Percentiles rank a stretch among this genome's conserved stretches.
These are phyloP conservation scores for Crithidia acanthocephali DNA, from an alignment of 208 protist genomes.

Conservation along the genomic window DNA sequence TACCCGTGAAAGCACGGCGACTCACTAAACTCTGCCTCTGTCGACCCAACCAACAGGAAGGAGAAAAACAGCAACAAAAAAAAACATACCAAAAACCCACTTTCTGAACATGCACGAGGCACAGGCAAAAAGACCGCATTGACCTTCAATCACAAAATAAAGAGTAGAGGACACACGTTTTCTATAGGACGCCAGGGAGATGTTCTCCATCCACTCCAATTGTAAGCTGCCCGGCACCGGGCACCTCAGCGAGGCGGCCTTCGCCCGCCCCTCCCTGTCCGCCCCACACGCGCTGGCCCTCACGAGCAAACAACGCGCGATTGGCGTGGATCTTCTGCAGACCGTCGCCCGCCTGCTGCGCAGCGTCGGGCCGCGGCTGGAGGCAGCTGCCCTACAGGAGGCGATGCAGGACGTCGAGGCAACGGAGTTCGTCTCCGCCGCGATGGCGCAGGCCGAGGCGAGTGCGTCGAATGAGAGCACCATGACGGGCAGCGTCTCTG, in stretches of 20 bases:
- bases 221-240: not conserved
- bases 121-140: too few species aligned
- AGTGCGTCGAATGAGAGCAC: not conserved
- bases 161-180: too few species aligned
- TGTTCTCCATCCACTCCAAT: not conserved
- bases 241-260: not conserved
- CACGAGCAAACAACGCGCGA: conserved; percentile 27
- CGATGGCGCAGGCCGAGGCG: conserved; percentile 17
- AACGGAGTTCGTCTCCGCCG: conserved; percentile 30
- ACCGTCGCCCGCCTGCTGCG: conserved; percentile 14
- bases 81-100: too few species aligned
- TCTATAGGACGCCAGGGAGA: not conserved
- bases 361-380: conserved; percentile 2
- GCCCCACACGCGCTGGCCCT: conserved; percentile 15
- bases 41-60: too few species aligned
- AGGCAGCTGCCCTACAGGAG: conserved; percentile 20
- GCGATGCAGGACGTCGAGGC: conserved; percentile 27
- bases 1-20: too few species aligned
- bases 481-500: not conserved
- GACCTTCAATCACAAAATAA: too few species aligned
- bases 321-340: conserved; percentile 15
- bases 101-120: too few species aligned
- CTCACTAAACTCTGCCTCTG: too few species aligned
- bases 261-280: not conserved
- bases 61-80: too few species aligned